Evolutionary conservation across 2,329 filamentous ascomycete genomes (phyloP).

Genomic region (Verticillium isaacii): DNA sequence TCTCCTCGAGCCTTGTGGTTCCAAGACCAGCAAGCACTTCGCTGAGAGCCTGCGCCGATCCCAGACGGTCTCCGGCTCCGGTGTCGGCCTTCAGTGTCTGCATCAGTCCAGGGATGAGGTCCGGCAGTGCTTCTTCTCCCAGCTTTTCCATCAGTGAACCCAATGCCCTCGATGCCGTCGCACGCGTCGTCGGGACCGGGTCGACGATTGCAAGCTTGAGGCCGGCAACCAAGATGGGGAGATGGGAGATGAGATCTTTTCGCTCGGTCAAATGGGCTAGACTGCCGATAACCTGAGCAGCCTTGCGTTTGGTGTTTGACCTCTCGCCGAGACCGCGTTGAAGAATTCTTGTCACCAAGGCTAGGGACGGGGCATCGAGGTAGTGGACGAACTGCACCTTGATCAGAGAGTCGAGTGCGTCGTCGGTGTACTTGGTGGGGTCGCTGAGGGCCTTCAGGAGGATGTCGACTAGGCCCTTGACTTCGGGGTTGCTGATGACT

Average conservation of each 20-base stretch:
- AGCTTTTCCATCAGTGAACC: conserved; percentile 98
- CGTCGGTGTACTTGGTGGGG: conserved; percentile 94
- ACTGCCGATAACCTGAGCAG: conserved; percentile 95
- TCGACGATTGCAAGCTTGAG: conserved; percentile 87
- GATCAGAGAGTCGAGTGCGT: conserved; percentile 88
- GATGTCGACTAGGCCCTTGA: conserved; percentile 86
- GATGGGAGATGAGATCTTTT: conserved; percentile 84
- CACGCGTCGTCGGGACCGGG: conserved; percentile 91
- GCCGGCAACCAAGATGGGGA: conserved; percentile 88
- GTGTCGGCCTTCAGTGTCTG: conserved; percentile 95
- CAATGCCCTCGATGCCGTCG: conserved; percentile 91
- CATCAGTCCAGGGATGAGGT: conserved; percentile 97
- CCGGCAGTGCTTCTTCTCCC: conserved; percentile 91
- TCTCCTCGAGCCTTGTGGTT: conserved; percentile 89
- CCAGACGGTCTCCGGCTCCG: conserved; percentile 90
- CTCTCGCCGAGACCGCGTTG: conserved; percentile 88
- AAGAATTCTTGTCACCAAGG: conserved; percentile 89
- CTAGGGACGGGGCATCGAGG: conserved; percentile 92
- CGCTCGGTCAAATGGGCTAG: conserved; percentile 94
- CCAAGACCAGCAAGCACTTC: conserved; percentile 95
- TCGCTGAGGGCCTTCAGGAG: conserved; percentile 95
- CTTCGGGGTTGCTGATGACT: conserved; percentile 96
- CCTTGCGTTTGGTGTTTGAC: conserved; percentile 93
- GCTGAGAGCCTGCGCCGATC: conserved; percentile 91
- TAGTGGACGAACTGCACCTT: conserved; percentile 99